Evolutionary conservation across 2,329 filamentous ascomycete genomes (phyloP), one percentile per base, ranked within the genome.

Genomic region (Fusarium newnesense): DNA sequence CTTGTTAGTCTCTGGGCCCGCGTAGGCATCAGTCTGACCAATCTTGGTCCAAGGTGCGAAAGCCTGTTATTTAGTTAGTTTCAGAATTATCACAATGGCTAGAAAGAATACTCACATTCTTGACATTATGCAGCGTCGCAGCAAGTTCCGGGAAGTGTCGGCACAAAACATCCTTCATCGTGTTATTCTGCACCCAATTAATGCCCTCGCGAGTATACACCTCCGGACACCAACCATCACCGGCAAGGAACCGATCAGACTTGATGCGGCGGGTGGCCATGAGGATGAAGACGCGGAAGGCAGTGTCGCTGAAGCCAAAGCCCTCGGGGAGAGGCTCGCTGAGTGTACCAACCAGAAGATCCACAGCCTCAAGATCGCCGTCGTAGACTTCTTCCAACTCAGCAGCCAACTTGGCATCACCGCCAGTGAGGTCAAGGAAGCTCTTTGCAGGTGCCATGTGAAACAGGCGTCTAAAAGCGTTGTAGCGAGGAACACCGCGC

Each of bases 61-160:
- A 36, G 69, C 69, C 69, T 72, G 13, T 12, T 3, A 39, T 10
- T 4, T 13, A 5, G 3, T 72, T 15, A 69, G 64, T n/a, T 18
- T 32, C 3, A 3, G 2, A 2, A 5, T 3, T 4, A 5, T 5
- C 6, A 10, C 1, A 9, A 7, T 4, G 13, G 10, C 4, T 3
- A 7, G 4, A 7, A 18, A 1, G 2, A 4, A 4, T 12, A 43
- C 69, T 65, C 8, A 69, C 64, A 21, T 65, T 72, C n/a, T 53
- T 60, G 1, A 72, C 57, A 37, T 60, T 49, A 2, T 72, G 52
- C 16, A 72, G 28, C 1, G 69, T 44, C 0, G 64, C 64, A 28
- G 69, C 58, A 26, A 72, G 69, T 34, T 72, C 69, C 8, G 69
- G 69, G 16, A 72, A 72, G 13, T 72, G 69, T 30, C 69, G 58